Evolutionary conservation across 768 basidiomycete species (phyloP).

Genomic region (Tylopilus sp.): DNA sequence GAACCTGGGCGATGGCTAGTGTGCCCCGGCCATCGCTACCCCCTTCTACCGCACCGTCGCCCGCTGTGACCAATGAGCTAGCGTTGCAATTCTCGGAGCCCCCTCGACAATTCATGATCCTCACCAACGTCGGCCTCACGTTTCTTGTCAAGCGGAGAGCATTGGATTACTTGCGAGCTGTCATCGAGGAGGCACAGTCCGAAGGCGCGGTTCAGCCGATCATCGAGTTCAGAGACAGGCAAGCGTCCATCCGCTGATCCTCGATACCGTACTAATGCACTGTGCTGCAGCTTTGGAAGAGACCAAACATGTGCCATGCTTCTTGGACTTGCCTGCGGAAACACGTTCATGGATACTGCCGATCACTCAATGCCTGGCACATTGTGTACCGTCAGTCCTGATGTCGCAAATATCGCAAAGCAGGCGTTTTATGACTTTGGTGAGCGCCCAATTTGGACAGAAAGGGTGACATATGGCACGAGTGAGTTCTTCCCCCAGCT

Average conservation of each 20-base stretch:
- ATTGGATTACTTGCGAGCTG: slow-evolving; percentile 77
- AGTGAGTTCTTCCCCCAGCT: slow-evolving; percentile 38
- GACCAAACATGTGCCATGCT: slow-evolving; percentile 94
- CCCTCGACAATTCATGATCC: slow-evolving; percentile 77
- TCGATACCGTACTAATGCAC: slow-evolving; percentile 1
- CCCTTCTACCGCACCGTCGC: slow-evolving; percentile 42
- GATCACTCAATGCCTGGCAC: slow-evolving; percentile 44
- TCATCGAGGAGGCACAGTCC: slow-evolving; percentile 77
- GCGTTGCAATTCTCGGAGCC: slow-evolving; percentile 76
- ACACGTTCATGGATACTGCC: slow-evolving; percentile 68
- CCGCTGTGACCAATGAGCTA: slow-evolving; percentile 71
- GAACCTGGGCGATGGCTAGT: slow-evolving; percentile 79
- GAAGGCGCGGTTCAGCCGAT: slow-evolving; percentile 77
- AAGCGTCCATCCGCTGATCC: slow-evolving; percentile 12
- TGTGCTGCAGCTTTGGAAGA: slow-evolving; percentile 68
- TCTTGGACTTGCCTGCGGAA: slow-evolving; percentile 79
- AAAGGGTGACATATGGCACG: slow-evolving; percentile 72
- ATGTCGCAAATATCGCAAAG: slow-evolving; percentile 69
- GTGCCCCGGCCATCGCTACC: slow-evolving; percentile 37
- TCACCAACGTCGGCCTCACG: slow-evolving; percentile 83
- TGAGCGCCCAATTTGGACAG: slow-evolving; percentile 79
- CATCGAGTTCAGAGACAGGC: slow-evolving; percentile 81
- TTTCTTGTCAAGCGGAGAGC: slow-evolving; percentile 80
- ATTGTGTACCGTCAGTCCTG: slow-evolving; percentile 52
- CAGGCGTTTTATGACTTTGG: slow-evolving; percentile 86